phyloP scores from a whole-genome alignment of 2,329 filamentous ascomycete species.

The Trichoderma afroharzianum region DNA sequence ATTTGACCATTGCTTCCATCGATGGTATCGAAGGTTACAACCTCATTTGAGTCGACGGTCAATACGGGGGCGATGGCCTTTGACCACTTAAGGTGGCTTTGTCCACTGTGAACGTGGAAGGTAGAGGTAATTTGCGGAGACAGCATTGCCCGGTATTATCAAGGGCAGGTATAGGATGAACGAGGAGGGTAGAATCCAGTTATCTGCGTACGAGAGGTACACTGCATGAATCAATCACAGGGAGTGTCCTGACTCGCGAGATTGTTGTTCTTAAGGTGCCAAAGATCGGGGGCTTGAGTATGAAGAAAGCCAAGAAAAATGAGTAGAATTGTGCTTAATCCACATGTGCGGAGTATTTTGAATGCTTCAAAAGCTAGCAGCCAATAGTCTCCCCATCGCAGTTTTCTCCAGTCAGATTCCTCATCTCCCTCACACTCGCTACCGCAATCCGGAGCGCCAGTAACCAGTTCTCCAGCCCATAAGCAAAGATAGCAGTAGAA shows the following conservation, averaged over 20 bases:
- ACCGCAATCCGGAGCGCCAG: too few relatives aligned
- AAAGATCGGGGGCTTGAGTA: background rate
- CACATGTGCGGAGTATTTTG: background rate
- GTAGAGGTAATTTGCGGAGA: background rate
- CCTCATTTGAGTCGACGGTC: background rate
- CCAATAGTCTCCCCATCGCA: too few relatives aligned
- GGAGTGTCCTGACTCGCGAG: background rate
- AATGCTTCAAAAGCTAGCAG: background rate
- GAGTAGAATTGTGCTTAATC: background rate
- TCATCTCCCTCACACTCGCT: too few relatives aligned
- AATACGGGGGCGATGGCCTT: background rate
- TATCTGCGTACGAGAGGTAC: background rate
- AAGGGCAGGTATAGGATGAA: background rate
- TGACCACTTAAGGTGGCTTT: conserved; percentile 5
- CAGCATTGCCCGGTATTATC: background rate
- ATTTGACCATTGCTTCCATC: conserved; percentile 5
- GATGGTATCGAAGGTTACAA: background rate
- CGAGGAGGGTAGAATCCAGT: background rate
- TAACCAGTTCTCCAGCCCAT: too few relatives aligned
- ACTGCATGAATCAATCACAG: background rate
- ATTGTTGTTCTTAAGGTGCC: background rate
- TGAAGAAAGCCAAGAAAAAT: background rate
- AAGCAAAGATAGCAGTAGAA: too few relatives aligned
- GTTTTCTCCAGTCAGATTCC: too few relatives aligned
- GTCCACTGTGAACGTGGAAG: background rate